Evolutionary conservation across 2,329 filamentous ascomycete species (phyloP).

Genomic region (Xenosphaeropsis pyriputrescens): DNA sequence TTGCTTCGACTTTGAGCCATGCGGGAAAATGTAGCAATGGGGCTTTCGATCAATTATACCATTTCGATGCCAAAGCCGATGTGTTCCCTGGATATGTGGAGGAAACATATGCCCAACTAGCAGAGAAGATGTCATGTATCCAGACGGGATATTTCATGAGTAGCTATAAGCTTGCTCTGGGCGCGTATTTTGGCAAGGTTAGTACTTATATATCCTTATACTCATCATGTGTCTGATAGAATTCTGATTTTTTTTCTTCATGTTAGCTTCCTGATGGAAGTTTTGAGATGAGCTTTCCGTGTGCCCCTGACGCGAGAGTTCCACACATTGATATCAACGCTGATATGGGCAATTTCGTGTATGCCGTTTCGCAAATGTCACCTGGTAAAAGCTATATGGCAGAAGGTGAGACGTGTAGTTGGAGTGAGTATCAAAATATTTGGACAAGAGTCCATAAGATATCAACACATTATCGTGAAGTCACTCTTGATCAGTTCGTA

Average conservation of each 20-base stretch:
- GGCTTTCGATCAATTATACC: constrained; percentile 30
- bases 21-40: constrained; percentile 30
- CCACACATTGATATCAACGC: constrained; percentile 31
- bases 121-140: constrained; percentile 27
- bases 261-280: constrained; percentile 25
- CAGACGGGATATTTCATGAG: constrained; percentile 8
- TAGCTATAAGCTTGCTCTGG: constrained; percentile 29
- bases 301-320: constrained; percentile 19
- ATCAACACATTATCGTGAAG: no score
- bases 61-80: constrained; percentile 37
- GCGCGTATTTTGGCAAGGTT: constrained; percentile 31
- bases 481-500: no score
- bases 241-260: no score
- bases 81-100: constrained; percentile 27
- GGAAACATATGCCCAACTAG: constrained; percentile 25
- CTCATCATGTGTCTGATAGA: no score
- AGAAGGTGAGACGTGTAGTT: no score
- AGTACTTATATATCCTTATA: constrained; percentile 4
- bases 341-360: constrained; percentile 31
- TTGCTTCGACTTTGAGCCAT: constrained; percentile 35
- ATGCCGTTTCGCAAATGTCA: constrained; percentile 32
- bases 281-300: constrained; percentile 32
- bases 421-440: no score
- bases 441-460: no score
- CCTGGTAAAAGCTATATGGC: constrained; percentile 30